These are phyloP conservation scores for Rosa multiflora DNA, from an alignment of 306 rosid species.

Conservation along the genomic window DNA sequence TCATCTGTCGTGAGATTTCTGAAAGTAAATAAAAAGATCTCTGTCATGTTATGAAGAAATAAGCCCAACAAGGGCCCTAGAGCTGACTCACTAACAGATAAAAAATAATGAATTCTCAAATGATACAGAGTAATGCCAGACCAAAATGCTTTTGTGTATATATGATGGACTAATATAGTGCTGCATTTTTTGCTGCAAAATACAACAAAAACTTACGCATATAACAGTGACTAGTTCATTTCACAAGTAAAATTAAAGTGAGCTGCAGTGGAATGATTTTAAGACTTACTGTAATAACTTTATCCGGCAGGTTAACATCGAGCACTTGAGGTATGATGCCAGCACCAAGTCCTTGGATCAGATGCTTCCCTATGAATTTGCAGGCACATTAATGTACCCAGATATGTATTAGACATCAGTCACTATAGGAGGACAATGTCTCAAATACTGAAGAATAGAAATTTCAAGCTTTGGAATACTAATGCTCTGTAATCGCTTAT, in stretches of 20 bases:
- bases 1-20: not conserved
- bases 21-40: too few relatives aligned
- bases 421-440: not conserved
- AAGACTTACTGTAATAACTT: slow-evolving; percentile 57
- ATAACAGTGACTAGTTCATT: not conserved
- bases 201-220: not conserved
- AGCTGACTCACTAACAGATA: not conserved
- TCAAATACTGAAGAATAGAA: not conserved
- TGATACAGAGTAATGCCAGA: not conserved
- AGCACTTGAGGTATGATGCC: slow-evolving; percentile 56
- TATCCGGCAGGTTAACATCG: slow-evolving; percentile 56
- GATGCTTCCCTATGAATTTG: slow-evolving; percentile 58
- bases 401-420: not conserved
- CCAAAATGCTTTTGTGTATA: not conserved
- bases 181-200: not conserved
- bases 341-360: slow-evolving; percentile 77
- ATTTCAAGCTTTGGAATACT: not conserved
- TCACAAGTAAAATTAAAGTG: not conserved
- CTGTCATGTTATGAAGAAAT: not conserved
- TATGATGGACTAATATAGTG: not conserved
- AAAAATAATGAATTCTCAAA: not conserved
- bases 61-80: not conserved
- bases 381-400: not conserved
- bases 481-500: not conserved
- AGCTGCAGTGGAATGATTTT: not conserved